Evolutionary conservation across 768 basidiomycete genomes (phyloP), one percentile per base, ranked within the genome.

Genomic region (Leccinum subgranulosum): DNA sequence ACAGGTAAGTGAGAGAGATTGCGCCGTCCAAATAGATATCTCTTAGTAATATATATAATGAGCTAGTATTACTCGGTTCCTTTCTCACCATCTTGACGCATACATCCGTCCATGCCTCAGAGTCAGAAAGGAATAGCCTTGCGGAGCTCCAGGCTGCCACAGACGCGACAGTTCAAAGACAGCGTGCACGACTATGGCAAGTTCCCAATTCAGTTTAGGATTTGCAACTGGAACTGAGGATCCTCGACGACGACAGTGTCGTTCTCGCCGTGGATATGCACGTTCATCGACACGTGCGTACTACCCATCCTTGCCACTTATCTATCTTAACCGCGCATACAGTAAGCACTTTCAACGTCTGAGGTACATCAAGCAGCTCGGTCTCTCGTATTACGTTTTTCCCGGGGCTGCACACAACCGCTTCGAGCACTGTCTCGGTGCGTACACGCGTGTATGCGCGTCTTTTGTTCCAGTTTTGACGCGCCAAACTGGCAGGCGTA

Each of bases 401-500:
- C 84, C 86, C 0, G 82, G 88, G 2, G 92, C 88, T 0, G 81
- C 87, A 0, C 92, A 93, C 64, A 92, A 85, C 57, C 82, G 92
- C 0, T 92, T 94, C 62, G 91, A 93, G 62, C 91, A 94, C 66
- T 87, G 81, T 59, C 74, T 94, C n/a, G 91, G 91, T 87, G 51
- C 23, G 71, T 58, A 2, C 17, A 9, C 47, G 5, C 48, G n/a
- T 41, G n/a, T 41, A 41, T 41, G 39, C 28, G 6, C 49, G 4
- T 14, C 3, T 5, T 23, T 29, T 4, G 2, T 7, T 19, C 6
- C 29, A 4, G 2, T 27, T 12, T 4, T 15, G 7, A 28, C 27
- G n/a, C 28, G 28, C 9, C 45, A n/a, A 2, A 5, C 1, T 10
- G 12, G 3, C 12, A 93, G 91, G 91, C 27, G 90, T 92, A 15